phyloP scores from a whole-genome alignment of 768 basidiomycete species.

The Suillus paluster region DNA sequence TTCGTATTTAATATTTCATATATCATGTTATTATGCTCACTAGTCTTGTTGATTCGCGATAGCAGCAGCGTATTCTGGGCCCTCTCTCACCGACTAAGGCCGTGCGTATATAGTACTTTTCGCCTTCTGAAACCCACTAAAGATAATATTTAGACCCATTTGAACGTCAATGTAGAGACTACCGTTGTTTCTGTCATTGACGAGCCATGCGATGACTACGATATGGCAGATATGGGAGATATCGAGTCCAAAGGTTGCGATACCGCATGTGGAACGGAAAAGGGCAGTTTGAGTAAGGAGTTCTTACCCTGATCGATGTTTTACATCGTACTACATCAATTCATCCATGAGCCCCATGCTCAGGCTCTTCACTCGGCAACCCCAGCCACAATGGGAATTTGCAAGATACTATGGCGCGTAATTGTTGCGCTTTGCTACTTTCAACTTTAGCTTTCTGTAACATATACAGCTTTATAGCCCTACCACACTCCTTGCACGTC shows the following conservation, averaged over 20 bases:
- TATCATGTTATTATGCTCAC: not conserved
- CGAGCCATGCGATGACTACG: constrained; percentile 20
- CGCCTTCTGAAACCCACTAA: not conserved
- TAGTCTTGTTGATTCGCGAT: not conserved
- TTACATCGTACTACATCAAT: not conserved
- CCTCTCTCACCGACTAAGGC: constrained; percentile 23
- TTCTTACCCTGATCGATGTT: not conserved
- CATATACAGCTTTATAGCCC: constrained; percentile 1
- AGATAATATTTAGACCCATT: constrained; percentile 15
- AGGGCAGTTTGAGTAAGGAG: constrained; percentile 12
- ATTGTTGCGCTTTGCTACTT: not conserved
- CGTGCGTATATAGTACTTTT: constrained; percentile 17
- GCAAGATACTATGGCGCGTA: not conserved
- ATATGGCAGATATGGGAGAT: constrained; percentile 26
- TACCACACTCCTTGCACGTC: not conserved
- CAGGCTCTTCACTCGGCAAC: constrained; percentile 1
- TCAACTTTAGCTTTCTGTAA: constrained; percentile 3
- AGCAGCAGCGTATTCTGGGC: constrained; percentile 29
- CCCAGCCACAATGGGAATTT: constrained; percentile 9
- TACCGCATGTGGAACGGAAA: constrained; percentile 17
- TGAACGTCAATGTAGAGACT: constrained; percentile 39
- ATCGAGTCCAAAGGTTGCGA: constrained; percentile 22
- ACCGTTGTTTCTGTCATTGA: constrained; percentile 37
- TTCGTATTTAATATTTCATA: not conserved
- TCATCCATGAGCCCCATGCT: not conserved